Conservation (phyloP, 257 asterid genomes). For the Solanum ossicruentum region DNA sequence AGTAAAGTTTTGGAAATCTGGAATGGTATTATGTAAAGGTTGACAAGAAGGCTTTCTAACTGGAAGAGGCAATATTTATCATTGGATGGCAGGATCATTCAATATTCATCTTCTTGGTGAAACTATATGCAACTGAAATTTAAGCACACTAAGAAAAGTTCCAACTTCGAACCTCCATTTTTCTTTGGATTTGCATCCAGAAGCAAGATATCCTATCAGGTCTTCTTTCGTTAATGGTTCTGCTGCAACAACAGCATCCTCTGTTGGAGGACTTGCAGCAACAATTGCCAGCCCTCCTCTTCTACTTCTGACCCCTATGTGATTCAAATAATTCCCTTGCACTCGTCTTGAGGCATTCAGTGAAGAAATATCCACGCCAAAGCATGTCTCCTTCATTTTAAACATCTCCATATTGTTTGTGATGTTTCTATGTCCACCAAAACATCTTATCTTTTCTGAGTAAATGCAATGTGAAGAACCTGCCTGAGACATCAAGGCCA, state of each 20-base stretch:
- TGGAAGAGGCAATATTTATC: no score
- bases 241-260: slow-evolving; percentile 69
- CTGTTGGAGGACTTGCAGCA: slow-evolving; percentile 97
- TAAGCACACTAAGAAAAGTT: slow-evolving; percentile 28
- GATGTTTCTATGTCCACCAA: slow-evolving; percentile 13
- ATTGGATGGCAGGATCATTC: no score
- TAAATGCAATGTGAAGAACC: slow-evolving; percentile 41
- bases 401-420: slow-evolving; percentile 18
- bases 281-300: slow-evolving; percentile 38
- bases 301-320: slow-evolving; percentile 12
- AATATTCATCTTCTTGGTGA: neutral
- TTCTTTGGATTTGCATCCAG: slow-evolving; percentile 95
- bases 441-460: slow-evolving; percentile 26
- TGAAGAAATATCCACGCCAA: slow-evolving; percentile 23
- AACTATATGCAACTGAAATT: slow-evolving; percentile 9
- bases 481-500: slow-evolving; percentile 66
- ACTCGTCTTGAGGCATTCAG: slow-evolving; percentile 24
- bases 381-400: slow-evolving; percentile 26
- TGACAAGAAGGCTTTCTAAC: no score
- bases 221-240: slow-evolving; percentile 88
- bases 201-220: slow-evolving; percentile 77
- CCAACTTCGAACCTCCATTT: slow-evolving; percentile 79
- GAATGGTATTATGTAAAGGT: no score
- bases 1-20: no score
- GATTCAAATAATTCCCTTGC: slow-evolving; percentile 16